Conservation (phyloP, 306 rosid genomes). For the Parietaria judaica region DNA sequence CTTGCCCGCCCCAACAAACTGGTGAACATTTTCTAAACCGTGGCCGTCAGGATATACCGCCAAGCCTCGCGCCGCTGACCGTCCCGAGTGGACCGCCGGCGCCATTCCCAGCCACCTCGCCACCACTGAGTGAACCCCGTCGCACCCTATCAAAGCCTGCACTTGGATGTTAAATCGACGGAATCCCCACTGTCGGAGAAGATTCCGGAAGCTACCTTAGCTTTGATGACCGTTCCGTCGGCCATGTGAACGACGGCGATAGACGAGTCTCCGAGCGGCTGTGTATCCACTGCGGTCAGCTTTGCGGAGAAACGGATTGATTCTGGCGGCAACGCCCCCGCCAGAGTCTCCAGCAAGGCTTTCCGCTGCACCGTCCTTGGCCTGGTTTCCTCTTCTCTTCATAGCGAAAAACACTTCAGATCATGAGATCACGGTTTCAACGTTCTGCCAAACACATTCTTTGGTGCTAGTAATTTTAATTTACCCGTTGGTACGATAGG, state of each 20-base stretch:
- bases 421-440: too few species aligned
- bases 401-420: not conserved
- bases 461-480: too few species aligned
- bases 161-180: not conserved
- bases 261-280: slow-evolving; percentile 10
- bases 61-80: slow-evolving; percentile 25
- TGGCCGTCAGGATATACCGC: slow-evolving; percentile 24
- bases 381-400: not conserved
- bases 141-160: slow-evolving; percentile 20
- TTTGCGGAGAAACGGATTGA: slow-evolving; percentile 18
- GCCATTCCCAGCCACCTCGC: slow-evolving; percentile 19
- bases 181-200: not conserved
- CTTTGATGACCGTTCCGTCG: slow-evolving; percentile 16
- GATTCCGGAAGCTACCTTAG: slow-evolving; percentile 11
- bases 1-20: slow-evolving; percentile 7
- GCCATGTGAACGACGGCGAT: slow-evolving; percentile 16
- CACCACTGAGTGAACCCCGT: slow-evolving; percentile 26
- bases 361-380: slow-evolving; percentile 13
- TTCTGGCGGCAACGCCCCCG: slow-evolving; percentile 10
- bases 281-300: slow-evolving; percentile 2
- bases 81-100: slow-evolving; percentile 13
- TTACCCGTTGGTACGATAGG: not conserved
- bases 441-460: not conserved
- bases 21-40: slow-evolving; percentile 2
- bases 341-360: slow-evolving; percentile 18